These are phyloP conservation scores for Helianthus tuberosus DNA, from an alignment of 129 eudicot genomes.

Conservation along the genomic window DNA sequence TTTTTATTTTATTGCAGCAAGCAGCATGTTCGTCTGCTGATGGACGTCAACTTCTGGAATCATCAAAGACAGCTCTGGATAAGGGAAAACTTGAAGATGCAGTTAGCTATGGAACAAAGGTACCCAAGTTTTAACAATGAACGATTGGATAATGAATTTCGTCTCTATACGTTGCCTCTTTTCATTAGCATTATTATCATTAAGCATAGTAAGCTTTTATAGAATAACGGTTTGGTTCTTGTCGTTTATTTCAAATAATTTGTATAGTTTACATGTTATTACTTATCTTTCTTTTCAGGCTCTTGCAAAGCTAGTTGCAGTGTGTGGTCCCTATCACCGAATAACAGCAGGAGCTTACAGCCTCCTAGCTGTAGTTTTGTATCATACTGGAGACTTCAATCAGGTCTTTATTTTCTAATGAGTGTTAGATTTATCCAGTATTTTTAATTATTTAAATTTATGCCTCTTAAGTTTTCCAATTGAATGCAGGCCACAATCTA, in stretches of 20 bases:
- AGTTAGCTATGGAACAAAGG: constrained; percentile 99
- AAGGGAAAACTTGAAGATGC: constrained; percentile 99
- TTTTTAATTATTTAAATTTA: not conserved
- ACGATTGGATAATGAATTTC: constrained; percentile 2
- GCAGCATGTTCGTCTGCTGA: constrained; percentile 99
- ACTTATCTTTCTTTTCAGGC: constrained; percentile 59
- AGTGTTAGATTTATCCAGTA: constrained; percentile 15
- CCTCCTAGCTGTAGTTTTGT: constrained; percentile 98
- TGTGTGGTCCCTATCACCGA: constrained; percentile 98
- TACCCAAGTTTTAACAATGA: constrained; percentile 25
- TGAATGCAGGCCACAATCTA: constrained; percentile 89
- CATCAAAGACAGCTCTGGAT: constrained; percentile 98
- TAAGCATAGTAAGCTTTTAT: constrained; percentile 10
- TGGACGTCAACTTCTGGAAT: constrained; percentile 98
- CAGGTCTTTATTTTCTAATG: constrained; percentile 58
- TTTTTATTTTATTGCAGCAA: constrained; percentile 65
- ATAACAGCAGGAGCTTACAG: constrained; percentile 99
- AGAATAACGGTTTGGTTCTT: not conserved
- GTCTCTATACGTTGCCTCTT: not conserved
- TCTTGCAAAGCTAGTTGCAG: constrained; percentile 98
- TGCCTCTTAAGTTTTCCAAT: constrained; percentile 8
- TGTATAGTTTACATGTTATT: constrained; percentile 23
- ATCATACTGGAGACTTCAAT: constrained; percentile 99
- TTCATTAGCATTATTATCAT: not conserved
- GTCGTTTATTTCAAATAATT: not conserved